Evolutionary conservation across 1,284 basidiomycete genomes (phyloP).

Genomic region (Trichosporon sp.): DNA sequence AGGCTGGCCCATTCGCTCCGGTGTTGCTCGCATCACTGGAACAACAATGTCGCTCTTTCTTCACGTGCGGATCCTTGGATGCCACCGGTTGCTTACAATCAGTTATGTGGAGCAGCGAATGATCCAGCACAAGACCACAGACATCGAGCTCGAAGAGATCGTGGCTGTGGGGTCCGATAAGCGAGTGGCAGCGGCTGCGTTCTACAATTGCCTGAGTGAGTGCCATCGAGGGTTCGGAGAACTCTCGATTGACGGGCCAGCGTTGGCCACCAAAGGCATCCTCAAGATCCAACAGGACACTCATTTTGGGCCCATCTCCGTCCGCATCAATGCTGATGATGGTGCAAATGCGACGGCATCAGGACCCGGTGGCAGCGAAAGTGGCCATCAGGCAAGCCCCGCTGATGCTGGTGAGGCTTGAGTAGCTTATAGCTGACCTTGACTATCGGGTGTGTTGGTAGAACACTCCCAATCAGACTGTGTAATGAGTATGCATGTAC

Average conservation of each 20-base stretch:
- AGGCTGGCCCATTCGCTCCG: conserved; percentile 19
- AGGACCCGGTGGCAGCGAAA: not conserved
- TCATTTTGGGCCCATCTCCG: conserved; percentile 18
- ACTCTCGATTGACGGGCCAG: conserved; percentile 13
- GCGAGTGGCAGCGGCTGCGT: conserved; percentile 31
- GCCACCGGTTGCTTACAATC: not conserved
- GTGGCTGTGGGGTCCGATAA: conserved; percentile 14
- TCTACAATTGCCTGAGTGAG: conserved; percentile 43
- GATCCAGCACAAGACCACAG: conserved; percentile 52
- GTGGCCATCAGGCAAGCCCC: not conserved
- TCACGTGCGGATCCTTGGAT: conserved; percentile 19
- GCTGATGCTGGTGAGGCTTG: too few relatives aligned
- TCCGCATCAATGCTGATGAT: conserved; percentile 16
- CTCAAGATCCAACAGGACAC: conserved; percentile 27
- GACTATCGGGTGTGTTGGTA: too few relatives aligned
- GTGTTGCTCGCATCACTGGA: conserved; percentile 35
- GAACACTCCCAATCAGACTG: too few relatives aligned
- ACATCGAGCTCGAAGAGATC: conserved; percentile 57
- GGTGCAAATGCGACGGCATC: not conserved
- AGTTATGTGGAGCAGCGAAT: conserved; percentile 30
- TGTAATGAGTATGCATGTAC: not conserved
- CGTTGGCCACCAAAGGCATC: conserved; percentile 36
- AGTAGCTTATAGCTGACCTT: too few relatives aligned
- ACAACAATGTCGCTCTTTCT: conserved; percentile 36
- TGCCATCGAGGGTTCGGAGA: not conserved